Conservation (phyloP, 2,329 filamentous ascomycete genomes). For the Aplosporella prunicola region DNA sequence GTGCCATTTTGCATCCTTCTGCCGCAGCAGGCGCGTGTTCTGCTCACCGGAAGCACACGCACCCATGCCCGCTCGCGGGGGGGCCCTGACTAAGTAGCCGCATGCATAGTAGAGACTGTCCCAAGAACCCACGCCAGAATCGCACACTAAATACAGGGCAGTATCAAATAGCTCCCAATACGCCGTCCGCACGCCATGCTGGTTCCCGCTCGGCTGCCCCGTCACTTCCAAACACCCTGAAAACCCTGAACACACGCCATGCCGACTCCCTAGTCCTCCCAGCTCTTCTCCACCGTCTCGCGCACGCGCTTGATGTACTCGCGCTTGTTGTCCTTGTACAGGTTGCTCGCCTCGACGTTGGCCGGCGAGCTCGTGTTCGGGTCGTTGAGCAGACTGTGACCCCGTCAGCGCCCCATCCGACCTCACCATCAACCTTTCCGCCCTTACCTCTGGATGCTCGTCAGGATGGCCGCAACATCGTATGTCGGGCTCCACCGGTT, state of each 20-base stretch:
- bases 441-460: slow-evolving; percentile 85
- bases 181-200: too few species aligned
- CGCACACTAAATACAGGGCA: too few species aligned
- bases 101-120: too few species aligned
- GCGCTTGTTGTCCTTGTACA: slow-evolving; percentile 96
- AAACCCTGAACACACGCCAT: slow-evolving; percentile 3
- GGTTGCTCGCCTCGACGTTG: slow-evolving; percentile 94
- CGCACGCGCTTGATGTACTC: slow-evolving; percentile 93
- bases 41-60: too few species aligned
- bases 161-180: too few species aligned
- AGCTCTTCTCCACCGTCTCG: slow-evolving; percentile 98
- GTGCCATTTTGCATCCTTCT: too few species aligned
- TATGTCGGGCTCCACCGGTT: slow-evolving; percentile 99
- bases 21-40: too few species aligned
- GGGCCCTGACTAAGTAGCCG: too few species aligned
- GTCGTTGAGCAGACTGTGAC: slow-evolving; percentile 76
- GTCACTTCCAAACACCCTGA: slow-evolving; percentile 1
- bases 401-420: slow-evolving; percentile 7
- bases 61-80: too few species aligned
- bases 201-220: neutral
- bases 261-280: slow-evolving; percentile 63
- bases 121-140: too few species aligned
- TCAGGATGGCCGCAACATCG: slow-evolving; percentile 92
- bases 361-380: slow-evolving; percentile 97
- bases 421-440: too few species aligned